These are phyloP conservation scores for Pichia sp. DNA, from an alignment of 1,139 yeast genomes.

Conservation along the genomic window DNA sequence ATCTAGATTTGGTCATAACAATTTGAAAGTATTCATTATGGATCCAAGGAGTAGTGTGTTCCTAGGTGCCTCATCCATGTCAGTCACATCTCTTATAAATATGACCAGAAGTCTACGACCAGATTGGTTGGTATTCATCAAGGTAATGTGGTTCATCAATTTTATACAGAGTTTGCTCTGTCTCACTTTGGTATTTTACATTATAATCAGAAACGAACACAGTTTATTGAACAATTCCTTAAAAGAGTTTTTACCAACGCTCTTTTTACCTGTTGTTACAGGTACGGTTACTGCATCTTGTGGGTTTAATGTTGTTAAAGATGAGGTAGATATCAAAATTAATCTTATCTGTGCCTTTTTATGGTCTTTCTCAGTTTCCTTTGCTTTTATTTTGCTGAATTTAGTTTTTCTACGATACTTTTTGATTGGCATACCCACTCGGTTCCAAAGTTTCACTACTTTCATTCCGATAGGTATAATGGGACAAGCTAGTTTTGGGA, in stretches of 20 bases:
- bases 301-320: conserved; percentile 38
- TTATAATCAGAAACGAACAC: not conserved
- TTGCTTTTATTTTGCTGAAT: conserved; percentile 50
- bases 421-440: conserved; percentile 50
- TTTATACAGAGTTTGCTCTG: conserved; percentile 37
- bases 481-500: conserved; percentile 77
- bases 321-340: conserved; percentile 39
- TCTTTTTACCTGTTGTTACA: conserved; percentile 64
- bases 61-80: conserved; percentile 79
- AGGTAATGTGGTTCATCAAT: conserved; percentile 65
- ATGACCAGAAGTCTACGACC: conserved; percentile 31
- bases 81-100: conserved; percentile 55
- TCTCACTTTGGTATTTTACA: conserved; percentile 3
- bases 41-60: conserved; percentile 24
- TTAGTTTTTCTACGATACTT: conserved; percentile 54
- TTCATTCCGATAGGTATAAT: conserved; percentile 61
- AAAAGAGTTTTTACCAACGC: conserved; percentile 1
- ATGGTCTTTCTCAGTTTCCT: conserved; percentile 60
- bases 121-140: conserved; percentile 35
- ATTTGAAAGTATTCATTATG: not conserved
- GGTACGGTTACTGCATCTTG: conserved; percentile 65
- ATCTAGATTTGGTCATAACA: too few relatives aligned
- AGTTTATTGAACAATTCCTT: not conserved
- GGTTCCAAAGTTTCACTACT: conserved; percentile 36
- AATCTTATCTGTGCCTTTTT: conserved; percentile 46